A percentile compares a stretch with the other conserved stretches of the same genome.
Conservation (phyloP, 129 eudicot genomes). For the Flaveria brownii region DNA sequence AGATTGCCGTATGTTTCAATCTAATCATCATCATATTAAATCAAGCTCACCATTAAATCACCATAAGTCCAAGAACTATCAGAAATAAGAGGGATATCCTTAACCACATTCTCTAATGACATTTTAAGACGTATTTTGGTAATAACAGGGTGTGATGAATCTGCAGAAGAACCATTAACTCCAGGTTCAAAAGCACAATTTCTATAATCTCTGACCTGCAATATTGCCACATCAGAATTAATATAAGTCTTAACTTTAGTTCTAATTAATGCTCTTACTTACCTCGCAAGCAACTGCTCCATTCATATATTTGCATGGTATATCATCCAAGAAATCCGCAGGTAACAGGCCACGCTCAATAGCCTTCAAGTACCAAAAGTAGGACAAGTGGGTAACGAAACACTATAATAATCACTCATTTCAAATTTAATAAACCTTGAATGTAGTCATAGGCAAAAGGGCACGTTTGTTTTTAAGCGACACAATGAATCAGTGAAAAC, state of each 20-base stretch:
- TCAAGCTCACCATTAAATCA: constrained; percentile 81
- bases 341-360: constrained; percentile 89
- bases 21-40: constrained; percentile 10
- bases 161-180: constrained; percentile 42
- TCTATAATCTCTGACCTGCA: constrained; percentile 87
- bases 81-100: constrained; percentile 81
- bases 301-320: constrained; percentile 79
- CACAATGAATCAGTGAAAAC: background rate
- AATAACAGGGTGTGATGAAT: constrained; percentile 41
- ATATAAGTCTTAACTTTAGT: background rate
- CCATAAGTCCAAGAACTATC: constrained; percentile 93
- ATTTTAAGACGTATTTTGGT: constrained; percentile 69
- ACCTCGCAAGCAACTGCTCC: constrained; percentile 90
- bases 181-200: constrained; percentile 59
- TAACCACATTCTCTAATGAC: constrained; percentile 89
- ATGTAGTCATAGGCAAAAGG: background rate
- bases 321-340: constrained; percentile 86
- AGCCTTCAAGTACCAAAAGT: constrained; percentile 51
- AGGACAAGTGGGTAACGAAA: constrained; percentile 2
- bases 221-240: constrained; percentile 17
- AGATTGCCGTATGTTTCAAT: constrained; percentile 14
- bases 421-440: background rate
- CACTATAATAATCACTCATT: constrained; percentile 5
- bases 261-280: constrained; percentile 23
- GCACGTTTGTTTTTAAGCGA: background rate